Percentiles rank a stretch among this genome's conserved stretches.
Conservation (phyloP, 2,329 filamentous ascomycete species). For the Ophiostoma piceae region DNA sequence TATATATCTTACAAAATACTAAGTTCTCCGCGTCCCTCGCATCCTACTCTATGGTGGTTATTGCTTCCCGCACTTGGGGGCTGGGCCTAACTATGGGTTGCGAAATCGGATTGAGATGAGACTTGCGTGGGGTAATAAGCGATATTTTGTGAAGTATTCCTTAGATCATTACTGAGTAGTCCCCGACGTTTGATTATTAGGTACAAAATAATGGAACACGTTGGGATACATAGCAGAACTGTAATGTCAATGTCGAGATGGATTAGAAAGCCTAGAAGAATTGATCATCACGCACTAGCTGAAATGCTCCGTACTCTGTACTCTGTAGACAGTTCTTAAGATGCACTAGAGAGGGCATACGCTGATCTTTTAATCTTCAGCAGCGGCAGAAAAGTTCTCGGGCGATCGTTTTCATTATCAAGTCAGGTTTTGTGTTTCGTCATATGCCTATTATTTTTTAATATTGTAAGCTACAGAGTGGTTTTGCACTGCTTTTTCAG, state of each 20-base stretch:
- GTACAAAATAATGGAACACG: too few species aligned
- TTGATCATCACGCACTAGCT: background rate
- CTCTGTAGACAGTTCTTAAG: background rate
- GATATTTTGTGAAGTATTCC: too few species aligned
- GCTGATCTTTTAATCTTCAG: background rate
- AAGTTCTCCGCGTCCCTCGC: background rate
- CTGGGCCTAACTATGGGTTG: background rate
- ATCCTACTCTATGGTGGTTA: background rate
- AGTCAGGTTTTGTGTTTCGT: too few species aligned
- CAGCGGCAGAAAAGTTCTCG: background rate
- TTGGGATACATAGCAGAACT: too few species aligned
- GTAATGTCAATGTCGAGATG: too few species aligned
- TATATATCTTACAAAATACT: background rate
- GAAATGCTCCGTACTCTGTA: background rate
- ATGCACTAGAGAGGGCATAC: background rate
- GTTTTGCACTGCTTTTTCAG: too few species aligned
- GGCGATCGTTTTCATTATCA: too few species aligned
- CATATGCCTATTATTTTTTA: too few species aligned
- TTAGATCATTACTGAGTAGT: too few species aligned
- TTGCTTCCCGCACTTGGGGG: background rate
- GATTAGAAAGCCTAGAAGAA: background rate
- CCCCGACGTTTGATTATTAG: too few species aligned
- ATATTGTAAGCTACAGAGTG: too few species aligned
- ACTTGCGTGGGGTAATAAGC: background rate
- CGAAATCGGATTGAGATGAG: too few species aligned